Evolutionary conservation across 345 rosid species (phyloP), one percentile per base, ranked within the genome.

Genomic region (Bruguiera sexangula): DNA sequence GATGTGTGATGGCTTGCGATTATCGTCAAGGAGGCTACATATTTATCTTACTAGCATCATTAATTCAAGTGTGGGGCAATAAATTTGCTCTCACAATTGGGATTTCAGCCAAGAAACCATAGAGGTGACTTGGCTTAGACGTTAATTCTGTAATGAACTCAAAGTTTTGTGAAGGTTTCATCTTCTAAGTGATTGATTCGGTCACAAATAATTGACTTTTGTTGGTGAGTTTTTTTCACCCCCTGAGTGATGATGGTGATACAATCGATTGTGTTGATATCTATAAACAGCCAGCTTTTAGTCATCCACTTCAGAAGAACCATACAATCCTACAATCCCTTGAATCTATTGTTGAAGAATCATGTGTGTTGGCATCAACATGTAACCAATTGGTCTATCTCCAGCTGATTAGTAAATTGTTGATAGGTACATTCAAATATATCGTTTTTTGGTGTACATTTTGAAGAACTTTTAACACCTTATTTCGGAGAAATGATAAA

Each of bases 261-360:
- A 46, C 37, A 30, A 56, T 78, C 26, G 79, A 78, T 9, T 78
- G 79, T 36, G 70, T 81, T 29, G 73, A 77, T 19, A 75, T 77
- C 34, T 65, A 62, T 48, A 62, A 81, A 51, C 79, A 75, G 13
- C 75, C 75, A 5, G 79, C 81, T 30, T 81, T 81, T 62, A 65
- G 51, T 62, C 79, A 77, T 62, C 77, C 79, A 36, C 68, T 74
- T 26, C 75, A 74, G 37, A 76, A 61, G 36, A 67, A 73, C 67
- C 78, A 80, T 36, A 65, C 39, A 16, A 26, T 81, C 2, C 9
- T 34, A 34, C 7, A 34, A 34, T 34, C 37, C 1, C 37, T 34
- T 34, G 37, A 34, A 34, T 34, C 9, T 34, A 34, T 34, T 34
- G 6, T 34, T 7, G 9, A 8, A 34, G 36, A 32, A 32, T 30